phyloP scores from a whole-genome alignment of 352 stramenopile genomes.

The Pythium utonaiense region DNA sequence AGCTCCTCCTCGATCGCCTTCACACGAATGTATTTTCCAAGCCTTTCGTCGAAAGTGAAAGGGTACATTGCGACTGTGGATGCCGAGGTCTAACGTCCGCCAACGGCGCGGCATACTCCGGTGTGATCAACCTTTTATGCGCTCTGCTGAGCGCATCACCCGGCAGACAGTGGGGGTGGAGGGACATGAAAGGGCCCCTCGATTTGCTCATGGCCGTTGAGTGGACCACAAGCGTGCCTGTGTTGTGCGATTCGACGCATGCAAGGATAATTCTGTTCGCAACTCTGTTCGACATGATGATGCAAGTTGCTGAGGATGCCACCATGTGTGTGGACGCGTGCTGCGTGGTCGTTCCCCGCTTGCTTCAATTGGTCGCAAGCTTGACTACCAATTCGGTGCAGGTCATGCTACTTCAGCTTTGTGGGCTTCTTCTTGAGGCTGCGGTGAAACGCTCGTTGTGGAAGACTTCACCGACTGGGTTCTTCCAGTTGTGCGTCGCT shows the following conservation, averaged over 20 bases:
- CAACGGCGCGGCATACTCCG: not conserved
- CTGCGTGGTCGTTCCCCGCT: not conserved
- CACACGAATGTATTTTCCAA: not conserved
- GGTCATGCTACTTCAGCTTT: not conserved
- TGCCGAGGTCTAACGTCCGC: not conserved
- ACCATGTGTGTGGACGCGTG: not conserved
- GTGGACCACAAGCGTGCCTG: not conserved
- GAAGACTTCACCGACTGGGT: not conserved
- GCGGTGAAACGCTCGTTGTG: not conserved
- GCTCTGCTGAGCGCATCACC: not conserved
- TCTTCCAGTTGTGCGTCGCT: not conserved
- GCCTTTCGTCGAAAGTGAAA: not conserved
- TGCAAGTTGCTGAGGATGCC: not conserved
- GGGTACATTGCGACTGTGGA: slow-evolving; percentile 3
- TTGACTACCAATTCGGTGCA: not conserved
- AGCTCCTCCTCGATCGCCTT: not conserved
- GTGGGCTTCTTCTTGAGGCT: not conserved
- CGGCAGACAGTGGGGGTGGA: not conserved
- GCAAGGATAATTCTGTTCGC: not conserved
- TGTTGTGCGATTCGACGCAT: not conserved
- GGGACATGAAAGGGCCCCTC: not conserved
- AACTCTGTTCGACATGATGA: not conserved
- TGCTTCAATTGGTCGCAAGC: not conserved
- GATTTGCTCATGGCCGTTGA: slow-evolving; percentile 1
- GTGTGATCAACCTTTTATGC: not conserved